Conservation (phyloP, 805 yeast genomes). For the Clavispora santaluciae region DNA sequence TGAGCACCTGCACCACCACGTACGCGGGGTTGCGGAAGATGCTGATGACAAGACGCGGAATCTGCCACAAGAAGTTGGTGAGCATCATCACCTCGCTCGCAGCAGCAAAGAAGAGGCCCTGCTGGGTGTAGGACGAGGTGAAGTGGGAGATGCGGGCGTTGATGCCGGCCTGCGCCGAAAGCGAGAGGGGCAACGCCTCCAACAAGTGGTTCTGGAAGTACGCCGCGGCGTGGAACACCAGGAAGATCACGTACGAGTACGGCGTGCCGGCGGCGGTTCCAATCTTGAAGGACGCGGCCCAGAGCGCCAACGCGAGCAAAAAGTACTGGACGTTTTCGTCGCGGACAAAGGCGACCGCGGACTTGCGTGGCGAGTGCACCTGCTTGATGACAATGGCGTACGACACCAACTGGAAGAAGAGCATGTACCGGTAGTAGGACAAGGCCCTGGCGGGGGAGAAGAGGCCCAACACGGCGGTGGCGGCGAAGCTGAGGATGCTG, state of each 20-base stretch:
- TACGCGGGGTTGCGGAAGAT: slow-evolving; percentile 20
- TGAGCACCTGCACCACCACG: slow-evolving; percentile 30
- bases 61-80: slow-evolving; percentile 19
- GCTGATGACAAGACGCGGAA: slow-evolving; percentile 23
- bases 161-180: slow-evolving; percentile 25
- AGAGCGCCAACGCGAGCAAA: slow-evolving; percentile 27
- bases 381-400: slow-evolving; percentile 62
- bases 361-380: slow-evolving; percentile 37
- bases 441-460: slow-evolving; percentile 27
- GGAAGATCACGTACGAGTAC: slow-evolving; percentile 32
- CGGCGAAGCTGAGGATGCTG: slow-evolving; percentile 39
- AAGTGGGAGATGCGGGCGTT: slow-evolving; percentile 27
- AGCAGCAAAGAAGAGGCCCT: slow-evolving; percentile 35
- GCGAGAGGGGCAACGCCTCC: slow-evolving; percentile 27
- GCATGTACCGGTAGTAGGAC: slow-evolving; percentile 28
- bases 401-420: slow-evolving; percentile 52
- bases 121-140: slow-evolving; percentile 29
- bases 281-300: slow-evolving; percentile 23
- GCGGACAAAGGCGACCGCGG: slow-evolving; percentile 18
- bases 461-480: slow-evolving; percentile 39
- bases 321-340: slow-evolving; percentile 42
- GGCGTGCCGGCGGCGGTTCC: slow-evolving; percentile 37
- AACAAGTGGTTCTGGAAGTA: slow-evolving; percentile 36
- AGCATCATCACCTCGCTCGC: slow-evolving; percentile 30
- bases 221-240: slow-evolving; percentile 33